Percentiles rank a stretch among this genome's conserved stretches.
Conservation (phyloP, 352 stramenopile species). For the Plasmopara viticola region DNA sequence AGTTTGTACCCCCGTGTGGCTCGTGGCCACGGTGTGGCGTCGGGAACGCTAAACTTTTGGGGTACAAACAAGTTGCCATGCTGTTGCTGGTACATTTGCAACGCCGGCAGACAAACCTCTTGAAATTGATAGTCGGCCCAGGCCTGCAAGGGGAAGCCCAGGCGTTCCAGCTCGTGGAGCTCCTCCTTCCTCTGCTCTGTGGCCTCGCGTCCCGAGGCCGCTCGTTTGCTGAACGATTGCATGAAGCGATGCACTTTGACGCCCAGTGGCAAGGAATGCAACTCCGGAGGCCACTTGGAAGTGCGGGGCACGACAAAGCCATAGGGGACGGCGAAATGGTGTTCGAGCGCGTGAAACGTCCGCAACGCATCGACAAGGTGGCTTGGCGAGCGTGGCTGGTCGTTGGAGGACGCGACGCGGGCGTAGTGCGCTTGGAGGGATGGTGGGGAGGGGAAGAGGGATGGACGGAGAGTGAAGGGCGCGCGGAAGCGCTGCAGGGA, state of each 20-base stretch:
- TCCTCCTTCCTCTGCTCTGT: slow-evolving; percentile 26
- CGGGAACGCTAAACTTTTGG: slow-evolving; percentile 87
- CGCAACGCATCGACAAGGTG: slow-evolving; percentile 43
- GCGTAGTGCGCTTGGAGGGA: slow-evolving; percentile 5
- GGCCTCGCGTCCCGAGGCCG: slow-evolving; percentile 20
- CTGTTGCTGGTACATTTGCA: slow-evolving; percentile 70
- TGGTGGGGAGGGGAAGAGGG: too few relatives aligned
- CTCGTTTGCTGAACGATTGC: slow-evolving; percentile 19
- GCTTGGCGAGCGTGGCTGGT: slow-evolving; percentile 4
- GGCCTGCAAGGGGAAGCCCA: slow-evolving; percentile 51
- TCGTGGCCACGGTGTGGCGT: slow-evolving; percentile 52
- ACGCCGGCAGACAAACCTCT: slow-evolving; percentile 56
- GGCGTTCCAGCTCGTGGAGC: slow-evolving; percentile 28
- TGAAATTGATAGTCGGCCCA: slow-evolving; percentile 68
- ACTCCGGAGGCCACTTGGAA: slow-evolving; percentile 32
- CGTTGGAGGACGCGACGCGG: slow-evolving; percentile 6
- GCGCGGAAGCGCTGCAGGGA: too few relatives aligned
- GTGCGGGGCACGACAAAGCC: slow-evolving; percentile 21
- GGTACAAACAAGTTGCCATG: slow-evolving; percentile 89
- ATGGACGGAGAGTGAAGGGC: too few relatives aligned
- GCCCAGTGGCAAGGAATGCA: slow-evolving; percentile 49
- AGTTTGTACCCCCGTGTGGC: slow-evolving; percentile 79
- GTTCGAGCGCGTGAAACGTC: slow-evolving; percentile 48
- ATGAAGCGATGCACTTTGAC: slow-evolving; percentile 54
- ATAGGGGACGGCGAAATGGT: slow-evolving; percentile 61